A percentile compares a stretch with the other conserved stretches of the same genome.
Evolutionary conservation across 2,329 filamentous ascomycete genomes (phyloP).

Genomic region (Calonectria leucothoes): DNA sequence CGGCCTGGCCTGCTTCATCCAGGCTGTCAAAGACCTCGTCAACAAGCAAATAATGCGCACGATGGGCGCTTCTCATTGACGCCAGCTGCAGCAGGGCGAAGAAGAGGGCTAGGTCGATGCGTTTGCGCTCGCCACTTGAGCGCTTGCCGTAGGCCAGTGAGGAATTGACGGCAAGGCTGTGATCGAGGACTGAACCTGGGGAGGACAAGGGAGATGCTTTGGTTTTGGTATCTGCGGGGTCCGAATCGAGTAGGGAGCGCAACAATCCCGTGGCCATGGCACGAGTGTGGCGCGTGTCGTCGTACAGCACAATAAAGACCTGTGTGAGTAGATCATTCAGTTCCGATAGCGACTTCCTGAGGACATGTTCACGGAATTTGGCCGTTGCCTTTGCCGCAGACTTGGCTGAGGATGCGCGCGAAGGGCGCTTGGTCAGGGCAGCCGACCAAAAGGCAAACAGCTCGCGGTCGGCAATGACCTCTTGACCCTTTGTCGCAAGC

Average conservation of each 20-base stretch:
- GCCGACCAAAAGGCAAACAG: slow-evolving; percentile 35
- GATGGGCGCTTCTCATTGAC: slow-evolving; percentile 27
- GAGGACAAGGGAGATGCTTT: neutral
- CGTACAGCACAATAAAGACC: slow-evolving; percentile 25
- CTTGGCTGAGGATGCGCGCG: slow-evolving; percentile 14
- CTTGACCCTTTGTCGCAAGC: neutral
- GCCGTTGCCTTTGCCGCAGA: neutral
- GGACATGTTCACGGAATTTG: slow-evolving; percentile 32
- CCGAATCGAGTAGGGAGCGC: slow-evolving; percentile 26
- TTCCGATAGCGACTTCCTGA: slow-evolving; percentile 29
- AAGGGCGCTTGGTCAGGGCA: slow-evolving; percentile 20
- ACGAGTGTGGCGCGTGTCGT: slow-evolving; percentile 27
- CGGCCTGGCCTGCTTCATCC: slow-evolving; percentile 30
- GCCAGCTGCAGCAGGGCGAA: slow-evolving; percentile 35
- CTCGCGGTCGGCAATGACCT: slow-evolving; percentile 26
- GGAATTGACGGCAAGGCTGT: slow-evolving; percentile 17
- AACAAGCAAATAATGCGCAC: slow-evolving; percentile 33
- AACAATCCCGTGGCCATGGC: slow-evolving; percentile 32
- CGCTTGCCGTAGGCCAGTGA: slow-evolving; percentile 32
- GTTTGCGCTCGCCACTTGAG: slow-evolving; percentile 36
- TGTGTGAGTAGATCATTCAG: slow-evolving; percentile 30
- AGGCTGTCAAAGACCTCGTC: slow-evolving; percentile 38
- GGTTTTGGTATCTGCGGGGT: neutral
- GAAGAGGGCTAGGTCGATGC: slow-evolving; percentile 34
- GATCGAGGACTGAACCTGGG: slow-evolving; percentile 18